These are phyloP conservation scores for Yarrowia osloensis DNA, from an alignment of 805 yeast genomes.

Conservation along the genomic window DNA sequence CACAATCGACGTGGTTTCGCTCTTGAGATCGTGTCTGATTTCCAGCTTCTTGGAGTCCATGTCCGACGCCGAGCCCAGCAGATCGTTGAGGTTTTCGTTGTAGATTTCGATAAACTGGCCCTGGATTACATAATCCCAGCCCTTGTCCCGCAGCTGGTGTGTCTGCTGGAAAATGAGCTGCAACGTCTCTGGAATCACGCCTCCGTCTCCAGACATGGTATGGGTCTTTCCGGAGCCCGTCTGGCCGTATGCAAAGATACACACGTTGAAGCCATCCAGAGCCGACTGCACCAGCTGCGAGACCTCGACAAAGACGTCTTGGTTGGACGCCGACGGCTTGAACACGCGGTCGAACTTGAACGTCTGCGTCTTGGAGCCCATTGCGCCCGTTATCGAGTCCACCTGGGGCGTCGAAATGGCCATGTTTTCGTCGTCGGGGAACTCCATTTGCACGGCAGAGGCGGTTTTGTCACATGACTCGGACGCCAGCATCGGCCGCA, in stretches of 20 bases:
- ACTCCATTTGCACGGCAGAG: constrained; percentile 30
- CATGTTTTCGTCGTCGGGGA: constrained; percentile 40
- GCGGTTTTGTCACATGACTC: constrained; percentile 32
- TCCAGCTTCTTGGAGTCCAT: constrained; percentile 52
- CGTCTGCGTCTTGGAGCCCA: constrained; percentile 39
- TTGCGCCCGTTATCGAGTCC: constrained; percentile 36
- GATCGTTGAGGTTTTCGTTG: constrained; percentile 77
- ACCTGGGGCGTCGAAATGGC: constrained; percentile 36
- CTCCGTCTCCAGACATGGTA: constrained; percentile 77
- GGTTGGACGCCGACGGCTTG: constrained; percentile 53
- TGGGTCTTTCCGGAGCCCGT: constrained; percentile 94
- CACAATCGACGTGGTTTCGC: constrained; percentile 59
- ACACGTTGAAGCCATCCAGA: constrained; percentile 85
- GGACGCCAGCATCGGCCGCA: constrained; percentile 57
- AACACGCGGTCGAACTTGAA: constrained; percentile 84
- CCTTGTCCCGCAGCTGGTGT: constrained; percentile 50
- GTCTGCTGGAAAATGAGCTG: constrained; percentile 65
- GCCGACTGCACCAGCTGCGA: constrained; percentile 84
- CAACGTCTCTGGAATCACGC: constrained; percentile 80
- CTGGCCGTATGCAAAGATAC: constrained; percentile 96
- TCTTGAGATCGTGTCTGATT: constrained; percentile 65
- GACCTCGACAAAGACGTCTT: constrained; percentile 75
- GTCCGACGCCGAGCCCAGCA: constrained; percentile 41
- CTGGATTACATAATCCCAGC: constrained; percentile 62
- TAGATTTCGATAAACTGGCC: constrained; percentile 90